These are phyloP conservation scores for Nothophaeocryptopus gaeumannii DNA, from an alignment of 2,329 filamentous ascomycete genomes.

Conservation along the genomic window DNA sequence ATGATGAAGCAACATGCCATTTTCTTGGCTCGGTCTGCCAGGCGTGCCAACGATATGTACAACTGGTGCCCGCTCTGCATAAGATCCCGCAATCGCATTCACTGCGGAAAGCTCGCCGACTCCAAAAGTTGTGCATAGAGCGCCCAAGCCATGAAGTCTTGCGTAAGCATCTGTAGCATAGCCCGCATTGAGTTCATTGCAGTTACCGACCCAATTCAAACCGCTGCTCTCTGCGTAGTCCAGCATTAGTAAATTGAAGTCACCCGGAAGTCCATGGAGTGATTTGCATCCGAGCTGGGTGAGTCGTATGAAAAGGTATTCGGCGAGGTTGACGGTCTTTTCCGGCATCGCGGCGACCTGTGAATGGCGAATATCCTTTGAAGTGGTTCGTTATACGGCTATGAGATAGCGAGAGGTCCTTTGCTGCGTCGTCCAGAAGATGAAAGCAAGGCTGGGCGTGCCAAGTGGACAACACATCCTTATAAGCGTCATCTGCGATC, in stretches of 20 bases:
- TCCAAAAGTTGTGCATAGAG: conserved; percentile 49
- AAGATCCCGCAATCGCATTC: conserved; percentile 49
- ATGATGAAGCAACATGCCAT: conserved; percentile 46
- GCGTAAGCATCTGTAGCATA: conserved; percentile 50
- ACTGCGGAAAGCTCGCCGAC: conserved; percentile 49
- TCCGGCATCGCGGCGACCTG: neutral
- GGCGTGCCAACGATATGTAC: conserved; percentile 50
- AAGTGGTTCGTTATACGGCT: too few relatives aligned
- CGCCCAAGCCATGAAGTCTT: conserved; percentile 45
- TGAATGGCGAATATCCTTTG: too few relatives aligned
- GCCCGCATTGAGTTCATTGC: conserved; percentile 57
- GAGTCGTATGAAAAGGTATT: conserved; percentile 18
- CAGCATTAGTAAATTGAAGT: conserved; percentile 49
- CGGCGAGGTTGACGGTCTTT: conserved; percentile 13
- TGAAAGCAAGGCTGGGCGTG: too few relatives aligned
- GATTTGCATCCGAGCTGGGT: conserved; percentile 12
- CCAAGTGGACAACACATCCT: too few relatives aligned
- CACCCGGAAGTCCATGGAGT: conserved; percentile 51
- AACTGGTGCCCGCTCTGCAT: conserved; percentile 47
- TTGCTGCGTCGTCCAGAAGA: too few relatives aligned
- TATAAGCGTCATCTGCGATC: too few relatives aligned
- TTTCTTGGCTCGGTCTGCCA: conserved; percentile 38
- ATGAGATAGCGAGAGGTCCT: too few relatives aligned
- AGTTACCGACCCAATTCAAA: conserved; percentile 59
- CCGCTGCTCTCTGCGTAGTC: conserved; percentile 56